Conservation (phyloP, 2,329 filamentous ascomycete species). For the Neurospora sp. region DNA sequence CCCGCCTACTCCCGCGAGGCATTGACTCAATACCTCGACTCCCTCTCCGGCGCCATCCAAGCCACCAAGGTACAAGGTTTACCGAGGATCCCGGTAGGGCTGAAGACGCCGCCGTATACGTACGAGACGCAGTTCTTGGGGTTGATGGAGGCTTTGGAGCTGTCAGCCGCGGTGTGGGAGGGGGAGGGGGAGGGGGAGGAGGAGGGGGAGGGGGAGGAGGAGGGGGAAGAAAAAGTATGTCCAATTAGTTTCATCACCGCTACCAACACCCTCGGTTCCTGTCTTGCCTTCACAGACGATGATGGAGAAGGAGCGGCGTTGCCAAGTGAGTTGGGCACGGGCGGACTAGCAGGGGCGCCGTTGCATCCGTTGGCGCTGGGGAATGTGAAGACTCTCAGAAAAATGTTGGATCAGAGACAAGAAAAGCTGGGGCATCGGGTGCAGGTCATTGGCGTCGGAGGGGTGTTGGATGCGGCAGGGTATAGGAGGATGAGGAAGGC, state of each 20-base stretch:
- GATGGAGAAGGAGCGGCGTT: not conserved
- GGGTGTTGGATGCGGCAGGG: constrained; percentile 54
- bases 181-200: not conserved
- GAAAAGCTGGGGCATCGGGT: constrained; percentile 38
- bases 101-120: constrained; percentile 73
- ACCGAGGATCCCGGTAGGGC: constrained; percentile 37
- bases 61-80: not conserved
- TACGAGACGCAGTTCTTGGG: constrained; percentile 54
- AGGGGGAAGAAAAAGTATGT: constrained; percentile 14
- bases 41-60: constrained; percentile 28
- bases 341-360: constrained; percentile 62
- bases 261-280: constrained; percentile 63
- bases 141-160: constrained; percentile 41
- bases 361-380: constrained; percentile 66
- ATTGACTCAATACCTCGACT: constrained; percentile 45
- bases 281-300: constrained; percentile 40
- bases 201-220: not conserved
- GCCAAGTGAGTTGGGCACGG: constrained; percentile 49
- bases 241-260: constrained; percentile 61
- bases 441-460: constrained; percentile 61
- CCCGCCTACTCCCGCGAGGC: constrained; percentile 54
- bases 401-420: constrained; percentile 41
- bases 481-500: constrained; percentile 56
- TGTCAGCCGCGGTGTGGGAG: constrained; percentile 4
- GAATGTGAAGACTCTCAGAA: constrained; percentile 61